Evolutionary conservation across 1,139 yeast species (phyloP).

Genomic region (Hansenula lynferdii): DNA sequence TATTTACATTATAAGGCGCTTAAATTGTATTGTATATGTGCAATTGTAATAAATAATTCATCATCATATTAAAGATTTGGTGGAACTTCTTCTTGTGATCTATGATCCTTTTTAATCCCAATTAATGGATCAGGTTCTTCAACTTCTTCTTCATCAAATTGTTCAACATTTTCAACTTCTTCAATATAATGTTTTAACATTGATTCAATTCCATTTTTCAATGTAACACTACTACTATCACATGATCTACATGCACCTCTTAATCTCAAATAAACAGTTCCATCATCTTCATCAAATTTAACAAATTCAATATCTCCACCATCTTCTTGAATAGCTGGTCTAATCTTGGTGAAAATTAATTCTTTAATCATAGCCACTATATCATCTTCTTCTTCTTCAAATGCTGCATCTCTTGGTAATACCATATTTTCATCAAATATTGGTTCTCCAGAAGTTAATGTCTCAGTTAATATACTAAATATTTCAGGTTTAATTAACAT

Average conservation of each 20-base stretch:
- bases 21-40: too few species aligned
- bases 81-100: conserved; percentile 6
- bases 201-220: conserved; percentile 76
- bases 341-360: conserved; percentile 84
- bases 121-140: conserved; percentile 15
- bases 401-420: conserved; percentile 25
- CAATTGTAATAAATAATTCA: not conserved
- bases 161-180: conserved; percentile 67
- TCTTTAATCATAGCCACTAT: conserved; percentile 91
- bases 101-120: conserved; percentile 14
- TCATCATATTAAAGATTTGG: conserved; percentile 10
- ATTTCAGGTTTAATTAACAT: conserved; percentile 82
- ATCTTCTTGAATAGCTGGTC: conserved; percentile 90
- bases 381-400: conserved; percentile 38
- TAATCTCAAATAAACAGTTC: conserved; percentile 60
- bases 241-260: conserved; percentile 82
- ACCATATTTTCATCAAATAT: conserved; percentile 36
- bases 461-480: conserved; percentile 79
- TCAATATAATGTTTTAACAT: conserved; percentile 80
- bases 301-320: conserved; percentile 83
- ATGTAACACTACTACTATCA: conserved; percentile 69
- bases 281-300: conserved; percentile 54
- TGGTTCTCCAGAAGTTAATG: conserved; percentile 70
- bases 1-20: too few species aligned
- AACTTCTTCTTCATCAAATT: conserved; percentile 41